Evolutionary conservation across 1,139 yeast genomes (phyloP), one percentile per base, ranked within the genome.

Genomic region (Geotrichum europaeum): DNA sequence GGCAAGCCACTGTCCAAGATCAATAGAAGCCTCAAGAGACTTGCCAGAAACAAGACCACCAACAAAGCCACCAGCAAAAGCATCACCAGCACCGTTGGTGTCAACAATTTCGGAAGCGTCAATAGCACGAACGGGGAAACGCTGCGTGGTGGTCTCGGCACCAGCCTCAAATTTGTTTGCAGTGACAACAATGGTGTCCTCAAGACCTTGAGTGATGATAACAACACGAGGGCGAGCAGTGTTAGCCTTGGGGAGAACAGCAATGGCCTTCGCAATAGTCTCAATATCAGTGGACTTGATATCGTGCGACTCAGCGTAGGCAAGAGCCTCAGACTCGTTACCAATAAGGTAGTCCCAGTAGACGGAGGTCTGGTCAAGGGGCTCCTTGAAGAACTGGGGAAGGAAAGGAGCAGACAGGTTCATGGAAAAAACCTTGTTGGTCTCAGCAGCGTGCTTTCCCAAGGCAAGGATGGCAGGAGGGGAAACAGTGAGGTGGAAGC

Each of bases 61-160:
- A 68, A 92, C 78, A 76, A 94, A 94, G 62, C 99, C 99, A 72
- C 96, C 96, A 63, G 98, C 99, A 73, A 94, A 94, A 28, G 99
- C 98, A 74, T 94, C 99, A 75, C 99, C 99, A 55, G 99, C 99
- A 80, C 99, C 99, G 78, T 94, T 94, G 73, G 98, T 89, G 79
- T 94, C 99, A 62, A 82, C 86, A 66, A 94, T 82, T 76, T 87
- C 80, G 58, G 81, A 77, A 55, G 83, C 72, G 55, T 83, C 87
- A 72, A 94, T 81, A 65, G 86, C 82, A 69, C 84, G 86, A 60
- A 94, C 97, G 58, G 87, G 81, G 80, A 76, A 84, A 69, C 79
- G 78, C 67, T 81, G 75, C 65, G 82, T 77, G 63, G 81, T 82
- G 55, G 81, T 72, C 47, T 75, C 75, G 60, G 77, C 75, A 65